These are phyloP conservation scores for Aspergillus chevalieri DNA, from an alignment of 2,329 filamentous ascomycete genomes.

Conservation along the genomic window DNA sequence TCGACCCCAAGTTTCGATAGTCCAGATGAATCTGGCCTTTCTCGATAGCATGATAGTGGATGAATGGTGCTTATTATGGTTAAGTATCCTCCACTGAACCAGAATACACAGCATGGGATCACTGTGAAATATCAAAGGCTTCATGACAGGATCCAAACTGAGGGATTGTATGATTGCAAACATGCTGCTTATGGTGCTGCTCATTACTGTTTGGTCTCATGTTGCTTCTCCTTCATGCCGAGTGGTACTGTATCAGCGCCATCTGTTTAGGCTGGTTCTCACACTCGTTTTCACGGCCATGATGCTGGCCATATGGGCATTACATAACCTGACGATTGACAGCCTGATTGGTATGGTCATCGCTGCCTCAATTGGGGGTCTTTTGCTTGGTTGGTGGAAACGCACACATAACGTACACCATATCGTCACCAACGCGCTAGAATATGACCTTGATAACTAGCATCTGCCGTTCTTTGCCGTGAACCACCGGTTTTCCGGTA, in stretches of 20 bases:
- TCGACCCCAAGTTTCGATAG: too few relatives aligned
- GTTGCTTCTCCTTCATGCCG: constrained; percentile 47
- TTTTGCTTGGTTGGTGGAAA: constrained; percentile 96
- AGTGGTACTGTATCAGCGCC: constrained; percentile 63
- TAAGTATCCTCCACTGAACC: background rate
- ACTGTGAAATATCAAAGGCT: constrained; percentile 49
- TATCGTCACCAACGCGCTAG: constrained; percentile 86
- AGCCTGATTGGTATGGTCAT: constrained; percentile 80
- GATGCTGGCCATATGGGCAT: constrained; percentile 96
- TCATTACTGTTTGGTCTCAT: constrained; percentile 52
- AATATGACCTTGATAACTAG: constrained; percentile 92
- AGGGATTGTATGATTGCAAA: constrained; percentile 72
- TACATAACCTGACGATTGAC: constrained; percentile 77
- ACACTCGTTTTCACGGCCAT: constrained; percentile 88
- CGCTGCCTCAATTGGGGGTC: constrained; percentile 77
- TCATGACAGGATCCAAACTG: constrained; percentile 41
- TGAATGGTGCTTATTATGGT: constrained; percentile 6
- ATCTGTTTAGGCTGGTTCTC: constrained; percentile 73
- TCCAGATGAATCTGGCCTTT: constrained; percentile 10
- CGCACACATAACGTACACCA: constrained; percentile 92
- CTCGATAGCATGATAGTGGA: constrained; percentile 7
- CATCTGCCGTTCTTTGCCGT: constrained; percentile 82
- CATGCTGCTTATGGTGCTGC: constrained; percentile 72
- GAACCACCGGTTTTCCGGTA: constrained; percentile 72
- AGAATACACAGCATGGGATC: constrained; percentile 63